Percentiles rank a stretch among this genome's conserved stretches.
Conservation (phyloP, 306 rosid genomes). For the Vicia sativa region DNA sequence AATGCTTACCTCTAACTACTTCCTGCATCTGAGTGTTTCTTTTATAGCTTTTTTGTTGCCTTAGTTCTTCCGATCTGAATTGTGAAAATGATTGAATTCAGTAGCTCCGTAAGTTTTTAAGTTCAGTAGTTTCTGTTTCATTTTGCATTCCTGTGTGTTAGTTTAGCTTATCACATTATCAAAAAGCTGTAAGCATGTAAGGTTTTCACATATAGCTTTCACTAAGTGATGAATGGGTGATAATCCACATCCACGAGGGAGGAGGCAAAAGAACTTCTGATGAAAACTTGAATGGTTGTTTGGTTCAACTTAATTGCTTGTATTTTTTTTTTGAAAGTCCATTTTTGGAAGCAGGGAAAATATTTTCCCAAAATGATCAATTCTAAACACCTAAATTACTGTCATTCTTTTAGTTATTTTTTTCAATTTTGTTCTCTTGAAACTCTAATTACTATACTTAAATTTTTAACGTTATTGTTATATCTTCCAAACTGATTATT, state of each 20-base stretch:
- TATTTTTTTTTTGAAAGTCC: neutral
- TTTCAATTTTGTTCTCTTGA: conserved; percentile 12
- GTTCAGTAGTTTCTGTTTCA: conserved; percentile 14
- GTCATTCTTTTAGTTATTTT: conserved; percentile 3
- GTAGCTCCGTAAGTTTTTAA: conserved; percentile 3
- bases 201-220: conserved; percentile 8
- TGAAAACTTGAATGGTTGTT: conserved; percentile 11
- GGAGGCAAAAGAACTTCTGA: conserved; percentile 19
- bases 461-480: neutral
- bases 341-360: neutral
- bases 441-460: neutral
- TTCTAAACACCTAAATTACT: conserved; percentile 1
- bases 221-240: conserved; percentile 8
- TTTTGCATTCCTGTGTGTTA: conserved; percentile 8
- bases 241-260: neutral
- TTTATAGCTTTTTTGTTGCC: neutral
- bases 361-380: neutral
- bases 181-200: conserved; percentile 7
- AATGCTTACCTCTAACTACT: conserved; percentile 10
- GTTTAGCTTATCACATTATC: conserved; percentile 19
- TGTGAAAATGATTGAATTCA: conserved; percentile 5
- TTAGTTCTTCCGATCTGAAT: conserved; percentile 7
- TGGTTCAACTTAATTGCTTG: conserved; percentile 1
- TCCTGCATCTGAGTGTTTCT: neutral
- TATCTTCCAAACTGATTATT: conserved; percentile 20